Evolutionary conservation across 2,329 filamentous ascomycete species (phyloP), one percentile per base, ranked within the genome.

Genomic region (Trichophyton mentagrophytes): DNA sequence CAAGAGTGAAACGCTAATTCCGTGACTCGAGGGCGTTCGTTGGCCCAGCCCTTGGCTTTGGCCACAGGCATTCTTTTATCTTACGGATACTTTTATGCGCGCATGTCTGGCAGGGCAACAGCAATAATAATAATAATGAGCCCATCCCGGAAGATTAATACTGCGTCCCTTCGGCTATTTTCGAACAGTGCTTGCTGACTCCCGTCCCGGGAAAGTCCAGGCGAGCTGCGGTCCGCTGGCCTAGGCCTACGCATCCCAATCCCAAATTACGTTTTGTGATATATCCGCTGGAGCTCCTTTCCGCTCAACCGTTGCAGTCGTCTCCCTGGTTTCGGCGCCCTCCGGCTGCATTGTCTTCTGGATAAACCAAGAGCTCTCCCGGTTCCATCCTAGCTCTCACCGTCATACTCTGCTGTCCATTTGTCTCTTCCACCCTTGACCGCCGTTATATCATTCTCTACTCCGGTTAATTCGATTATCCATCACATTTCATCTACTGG

Each of bases 101-200:
- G 27, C 51, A 55, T 13, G 2, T 38, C 33, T 11, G 33, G 33
- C 33, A 38, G 33, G 11, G 33, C 8, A 13, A 38, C 51, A 25
- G 25, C 22, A 30, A 7, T 5, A 30, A 1, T 7, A 36, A 15
- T 15, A 55, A 55, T 55, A 57, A 25, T 44, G 36, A 44, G 55
- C 22, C 13, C n/a, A 57, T 57, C 55, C 55, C 36, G 36, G 55
- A 56, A 44, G 55, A 57, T 57, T 40, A 57, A 57, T 57, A 25
- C 55, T 40, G 55, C 55, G 55, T 44, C 20, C 42, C 36, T 42
- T 42, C 55, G 55, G 55, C 55, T 57, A 57, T 57, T 57, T 57
- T 15, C 36, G 55, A 57, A 15, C 40, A 22, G 15, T n/a, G 8
- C 33, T 20, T 8, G 25, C 13, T n/a, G 25, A 4, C n/a, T 20